Evolutionary conservation across 345 rosid species (phyloP), one percentile per base, ranked within the genome.

Genomic region (Aegle marmelos): DNA sequence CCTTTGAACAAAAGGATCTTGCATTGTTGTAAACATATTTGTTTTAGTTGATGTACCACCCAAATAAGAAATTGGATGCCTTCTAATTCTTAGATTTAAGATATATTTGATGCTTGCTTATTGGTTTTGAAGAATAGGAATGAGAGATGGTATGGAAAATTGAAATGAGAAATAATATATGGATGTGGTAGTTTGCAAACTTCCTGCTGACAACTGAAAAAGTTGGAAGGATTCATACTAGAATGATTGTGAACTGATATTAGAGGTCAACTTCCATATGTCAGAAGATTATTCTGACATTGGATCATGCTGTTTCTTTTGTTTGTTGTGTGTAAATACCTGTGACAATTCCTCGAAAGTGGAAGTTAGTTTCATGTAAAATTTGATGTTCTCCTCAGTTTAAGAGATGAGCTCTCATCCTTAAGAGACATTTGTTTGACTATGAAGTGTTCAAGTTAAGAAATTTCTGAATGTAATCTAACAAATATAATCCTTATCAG

Each of bases 401-500:
- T 19, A 9, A 64, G 67, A 57, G 64, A 56, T 36, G 73, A 13
- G 36, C 9, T 57, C 31, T 56, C 10, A 48, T 57, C 25, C n/a
- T 39, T 39, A 19, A 68, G 25, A 21, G 24, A 36, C 21, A 57
- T 57, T 64, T 33, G 13, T 21, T 6, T 34, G 22, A 72, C 48
- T 33, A 31, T 62, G 7, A 30, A 19, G 28, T 62, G 9, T 64
- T 64, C 24, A 50, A 64, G n/a, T 48, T 25, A 9, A 64, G 61
- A 48, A 75, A 16, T 28, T 70, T 70, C 59, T 30, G 28, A 0
- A 45, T 72, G 36, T 73, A 37, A 68, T 16, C 45, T 78, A 57
- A 56, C 64, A 69, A 68, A 77, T 5, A 25, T 72, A 54, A 28
- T 73, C 64, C 37, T 28, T 76, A 67, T 53, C 89, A 97, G 99